Percentiles rank a stretch among this genome's conserved stretches.
These are phyloP conservation scores for Pseudocercospora crystallina DNA, from an alignment of 2,329 filamentous ascomycete species.

Conservation along the genomic window DNA sequence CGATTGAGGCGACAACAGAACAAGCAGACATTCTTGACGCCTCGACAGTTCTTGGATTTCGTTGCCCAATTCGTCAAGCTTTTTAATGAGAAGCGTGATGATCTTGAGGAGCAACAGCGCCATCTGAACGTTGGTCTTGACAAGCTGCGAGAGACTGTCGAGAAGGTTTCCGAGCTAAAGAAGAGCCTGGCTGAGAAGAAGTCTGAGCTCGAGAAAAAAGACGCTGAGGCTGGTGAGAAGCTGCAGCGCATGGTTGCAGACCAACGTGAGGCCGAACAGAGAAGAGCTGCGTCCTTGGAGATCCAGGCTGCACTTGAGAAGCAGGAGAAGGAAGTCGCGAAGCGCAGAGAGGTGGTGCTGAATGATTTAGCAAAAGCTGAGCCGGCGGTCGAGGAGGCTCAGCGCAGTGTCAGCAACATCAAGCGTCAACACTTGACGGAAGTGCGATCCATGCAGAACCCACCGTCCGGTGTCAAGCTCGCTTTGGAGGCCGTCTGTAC, in stretches of 20 bases:
- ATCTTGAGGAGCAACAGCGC: constrained; percentile 96
- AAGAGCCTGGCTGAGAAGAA: constrained; percentile 93
- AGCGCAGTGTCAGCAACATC: constrained; percentile 97
- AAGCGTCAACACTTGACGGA: constrained; percentile 96
- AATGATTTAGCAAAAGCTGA: constrained; percentile 87
- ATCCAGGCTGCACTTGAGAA: constrained; percentile 84
- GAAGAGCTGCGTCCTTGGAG: constrained; percentile 83
- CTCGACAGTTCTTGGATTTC: constrained; percentile 95
- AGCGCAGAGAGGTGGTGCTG: constrained; percentile 79
- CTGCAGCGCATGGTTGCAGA: constrained; percentile 95
- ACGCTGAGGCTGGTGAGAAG: constrained; percentile 95
- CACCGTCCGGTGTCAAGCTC: constrained; percentile 84
- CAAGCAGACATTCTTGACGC: constrained; percentile 88
- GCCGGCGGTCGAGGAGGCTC: constrained; percentile 87
- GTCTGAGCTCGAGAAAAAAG: constrained; percentile 86
- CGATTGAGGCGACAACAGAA: constrained; percentile 90
- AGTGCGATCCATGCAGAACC: constrained; percentile 94
- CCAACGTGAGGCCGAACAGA: constrained; percentile 89
- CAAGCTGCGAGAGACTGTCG: constrained; percentile 93
- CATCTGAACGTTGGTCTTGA: constrained; percentile 98
- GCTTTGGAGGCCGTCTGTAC: constrained; percentile 96
- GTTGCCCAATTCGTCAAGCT: constrained; percentile 96
- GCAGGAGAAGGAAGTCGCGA: constrained; percentile 84
- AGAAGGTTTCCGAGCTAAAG: constrained; percentile 91
- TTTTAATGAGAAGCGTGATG: constrained; percentile 97